Conservation (phyloP, 495 filamentous ascomycete genomes). For the Recurvomyces mirabilis region DNA sequence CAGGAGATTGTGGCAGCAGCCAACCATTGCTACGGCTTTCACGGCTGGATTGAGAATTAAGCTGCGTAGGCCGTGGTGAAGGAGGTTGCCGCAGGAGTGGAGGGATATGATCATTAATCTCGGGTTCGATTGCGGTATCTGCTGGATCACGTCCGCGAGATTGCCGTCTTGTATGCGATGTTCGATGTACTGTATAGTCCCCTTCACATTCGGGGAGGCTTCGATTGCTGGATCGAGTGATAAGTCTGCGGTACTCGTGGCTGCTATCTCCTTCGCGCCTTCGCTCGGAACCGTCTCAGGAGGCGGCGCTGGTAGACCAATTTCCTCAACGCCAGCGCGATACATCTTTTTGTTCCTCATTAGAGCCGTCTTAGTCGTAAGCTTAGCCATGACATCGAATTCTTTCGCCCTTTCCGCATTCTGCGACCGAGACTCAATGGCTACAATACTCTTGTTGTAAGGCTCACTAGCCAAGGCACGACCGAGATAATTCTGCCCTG, state of each 20-base stretch:
- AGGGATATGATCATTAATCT: conserved; percentile 82
- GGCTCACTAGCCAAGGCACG: conserved; percentile 73
- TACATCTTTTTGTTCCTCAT: conserved; percentile 67
- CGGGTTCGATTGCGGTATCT: conserved; percentile 22
- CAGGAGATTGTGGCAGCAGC: conserved; percentile 94
- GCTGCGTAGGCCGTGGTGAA: conserved; percentile 87
- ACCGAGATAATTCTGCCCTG: conserved; percentile 91
- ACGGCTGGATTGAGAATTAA: conserved; percentile 72
- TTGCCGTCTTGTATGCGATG: conserved; percentile 42
- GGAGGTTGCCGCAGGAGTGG: conserved; percentile 91
- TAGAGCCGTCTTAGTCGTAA: conserved; percentile 55
- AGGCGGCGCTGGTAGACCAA: conserved; percentile 6
- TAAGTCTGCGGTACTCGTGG: not conserved
- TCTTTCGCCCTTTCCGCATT: conserved; percentile 76
- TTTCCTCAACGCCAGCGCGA: conserved; percentile 36
- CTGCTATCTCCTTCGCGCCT: conserved; percentile 24
- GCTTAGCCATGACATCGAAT: conserved; percentile 65
- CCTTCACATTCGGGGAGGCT: conserved; percentile 33
- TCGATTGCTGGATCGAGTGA: conserved; percentile 17
- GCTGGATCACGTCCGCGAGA: conserved; percentile 25
- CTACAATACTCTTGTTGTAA: conserved; percentile 76
- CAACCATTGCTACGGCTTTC: conserved; percentile 81
- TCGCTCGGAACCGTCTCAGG: conserved; percentile 1
- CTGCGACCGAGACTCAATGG: conserved; percentile 74
- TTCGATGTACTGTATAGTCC: conserved; percentile 42